A percentile compares a stretch with the other conserved stretches of the same genome.
Evolutionary conservation across 2,329 filamentous ascomycete species (phyloP).

Genomic region (Aspergillus sp.): DNA sequence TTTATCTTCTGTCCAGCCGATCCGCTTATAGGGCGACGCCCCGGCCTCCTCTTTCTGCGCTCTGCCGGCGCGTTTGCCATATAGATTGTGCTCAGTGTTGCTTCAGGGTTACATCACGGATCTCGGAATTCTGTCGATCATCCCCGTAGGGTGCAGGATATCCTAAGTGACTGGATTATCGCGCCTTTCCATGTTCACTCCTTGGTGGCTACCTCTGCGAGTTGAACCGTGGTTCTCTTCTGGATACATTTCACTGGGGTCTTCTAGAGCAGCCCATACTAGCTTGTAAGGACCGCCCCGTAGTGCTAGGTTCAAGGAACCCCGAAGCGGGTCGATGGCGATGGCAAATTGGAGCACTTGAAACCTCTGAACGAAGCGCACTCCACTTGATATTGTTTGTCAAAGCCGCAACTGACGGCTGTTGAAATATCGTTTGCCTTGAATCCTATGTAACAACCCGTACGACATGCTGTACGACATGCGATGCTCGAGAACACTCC

Average conservation of each 20-base stretch:
- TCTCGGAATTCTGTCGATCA: not conserved
- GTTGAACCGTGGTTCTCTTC: not conserved
- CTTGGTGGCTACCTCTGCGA: not conserved
- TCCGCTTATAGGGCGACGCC: not conserved
- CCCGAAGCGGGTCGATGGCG: not conserved
- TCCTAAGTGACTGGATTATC: too few species aligned
- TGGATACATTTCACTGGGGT: not conserved
- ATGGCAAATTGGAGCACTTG: not conserved
- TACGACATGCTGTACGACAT: too few species aligned
- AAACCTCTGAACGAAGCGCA: not conserved
- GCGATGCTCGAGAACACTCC: not conserved
- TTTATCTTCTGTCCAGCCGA: not conserved
- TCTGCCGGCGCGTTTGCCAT: not conserved
- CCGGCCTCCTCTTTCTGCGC: not conserved
- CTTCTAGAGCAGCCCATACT: not conserved
- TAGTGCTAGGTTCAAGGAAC: not conserved
- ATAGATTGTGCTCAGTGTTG: not conserved
- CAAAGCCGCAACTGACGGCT: too few species aligned
- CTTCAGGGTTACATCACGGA: not conserved
- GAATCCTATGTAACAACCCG: not conserved
- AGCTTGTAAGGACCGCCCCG: not conserved
- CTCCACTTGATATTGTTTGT: too few species aligned
- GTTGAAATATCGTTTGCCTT: not conserved
- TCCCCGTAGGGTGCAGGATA: not conserved
- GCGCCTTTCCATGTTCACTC: too few species aligned